Evolutionary conservation across 345 rosid genomes (phyloP).

Genomic region (Balakata baccata): DNA sequence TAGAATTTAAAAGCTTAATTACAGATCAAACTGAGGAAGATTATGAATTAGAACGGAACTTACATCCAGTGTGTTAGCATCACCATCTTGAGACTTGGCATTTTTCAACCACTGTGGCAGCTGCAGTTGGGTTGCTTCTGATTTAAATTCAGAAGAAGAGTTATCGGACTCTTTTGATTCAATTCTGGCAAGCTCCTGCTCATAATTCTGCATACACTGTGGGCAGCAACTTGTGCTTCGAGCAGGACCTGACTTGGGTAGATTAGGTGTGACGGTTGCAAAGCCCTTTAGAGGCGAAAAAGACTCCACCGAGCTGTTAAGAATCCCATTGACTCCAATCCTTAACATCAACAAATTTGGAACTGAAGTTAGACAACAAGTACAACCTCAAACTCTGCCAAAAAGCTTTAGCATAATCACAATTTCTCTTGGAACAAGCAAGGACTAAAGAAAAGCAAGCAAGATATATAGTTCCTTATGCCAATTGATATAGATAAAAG

Average conservation of each 20-base stretch:
- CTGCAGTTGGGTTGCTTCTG: conserved; percentile 41
- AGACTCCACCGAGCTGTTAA: conserved; percentile 54
- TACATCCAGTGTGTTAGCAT: conserved; percentile 42
- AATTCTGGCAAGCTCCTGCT: conserved; percentile 58
- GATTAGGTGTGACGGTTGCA: conserved; percentile 32
- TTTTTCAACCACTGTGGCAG: conserved; percentile 77
- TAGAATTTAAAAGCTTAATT: background rate
- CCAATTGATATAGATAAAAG: background rate
- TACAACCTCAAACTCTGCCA: background rate
- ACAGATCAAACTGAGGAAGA: background rate
- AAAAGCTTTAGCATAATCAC: background rate
- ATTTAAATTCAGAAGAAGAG: conserved; percentile 39
- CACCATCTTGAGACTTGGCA: conserved; percentile 50
- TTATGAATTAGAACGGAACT: background rate
- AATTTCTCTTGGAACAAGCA: background rate
- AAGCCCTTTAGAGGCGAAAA: conserved; percentile 54
- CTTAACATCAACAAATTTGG: conserved; percentile 29
- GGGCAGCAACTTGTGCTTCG: conserved; percentile 56
- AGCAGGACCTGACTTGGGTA: conserved; percentile 41
- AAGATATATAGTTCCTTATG: background rate
- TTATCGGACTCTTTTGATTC: conserved; percentile 39
- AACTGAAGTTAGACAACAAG: background rate
- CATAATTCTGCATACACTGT: conserved; percentile 56
- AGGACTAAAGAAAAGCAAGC: background rate
- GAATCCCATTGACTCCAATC: conserved; percentile 54